Percentiles rank a stretch among this genome's conserved stretches.
Evolutionary conservation across 2,329 filamentous ascomycete genomes (phyloP).

Genomic region (Aspergillus calidoustus): DNA sequence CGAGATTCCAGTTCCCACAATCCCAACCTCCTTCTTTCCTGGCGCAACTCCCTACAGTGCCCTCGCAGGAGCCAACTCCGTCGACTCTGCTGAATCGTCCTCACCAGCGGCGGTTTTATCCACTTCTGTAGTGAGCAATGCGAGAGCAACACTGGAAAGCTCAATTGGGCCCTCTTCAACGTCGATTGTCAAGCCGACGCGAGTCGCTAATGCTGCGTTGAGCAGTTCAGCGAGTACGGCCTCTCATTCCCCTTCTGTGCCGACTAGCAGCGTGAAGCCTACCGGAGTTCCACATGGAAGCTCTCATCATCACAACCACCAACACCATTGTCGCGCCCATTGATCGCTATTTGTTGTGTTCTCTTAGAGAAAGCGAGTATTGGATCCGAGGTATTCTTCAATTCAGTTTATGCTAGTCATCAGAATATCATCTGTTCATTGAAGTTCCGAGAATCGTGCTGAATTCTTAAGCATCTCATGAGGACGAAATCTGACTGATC

Average conservation of each 20-base stretch:
- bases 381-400: neutral
- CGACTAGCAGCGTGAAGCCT: neutral
- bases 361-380: neutral
- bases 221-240: neutral
- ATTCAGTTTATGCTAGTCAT: neutral
- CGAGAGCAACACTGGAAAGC: neutral
- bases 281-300: neutral
- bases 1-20: constrained; percentile 29
- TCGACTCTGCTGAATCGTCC: neutral
- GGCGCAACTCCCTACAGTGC: constrained; percentile 36
- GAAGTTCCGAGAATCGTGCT: neutral
- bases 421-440: neutral
- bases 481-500: neutral
- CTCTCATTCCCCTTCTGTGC: neutral
- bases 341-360: neutral
- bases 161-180: neutral
- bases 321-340: neutral
- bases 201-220: neutral
- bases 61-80: constrained; percentile 21
- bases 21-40: constrained; percentile 35
- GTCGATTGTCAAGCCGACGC: neutral
- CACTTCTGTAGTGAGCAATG: neutral
- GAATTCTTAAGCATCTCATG: neutral
- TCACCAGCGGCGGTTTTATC: constrained; percentile 2
- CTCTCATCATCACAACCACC: neutral